Conservation (phyloP, 495 filamentous ascomycete genomes). For the Chaetomium fimeti region DNA sequence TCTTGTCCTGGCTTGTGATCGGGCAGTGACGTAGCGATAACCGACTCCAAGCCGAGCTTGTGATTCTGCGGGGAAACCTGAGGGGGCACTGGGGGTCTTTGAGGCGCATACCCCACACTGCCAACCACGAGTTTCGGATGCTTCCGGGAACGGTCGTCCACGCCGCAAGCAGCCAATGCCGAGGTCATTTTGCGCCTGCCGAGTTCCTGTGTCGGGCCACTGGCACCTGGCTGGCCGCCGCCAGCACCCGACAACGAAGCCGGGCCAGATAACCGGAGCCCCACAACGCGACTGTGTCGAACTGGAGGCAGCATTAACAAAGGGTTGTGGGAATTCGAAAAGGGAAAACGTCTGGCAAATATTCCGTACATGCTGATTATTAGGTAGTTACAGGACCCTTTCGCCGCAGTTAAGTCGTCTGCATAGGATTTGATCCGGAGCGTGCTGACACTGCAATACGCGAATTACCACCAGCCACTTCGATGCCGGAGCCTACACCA, state of each 20-base stretch:
- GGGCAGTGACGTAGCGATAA: constrained; percentile 35
- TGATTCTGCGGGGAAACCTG: constrained; percentile 51
- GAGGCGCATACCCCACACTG: constrained; percentile 11
- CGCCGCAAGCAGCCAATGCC: constrained; percentile 22
- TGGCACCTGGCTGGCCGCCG: background rate
- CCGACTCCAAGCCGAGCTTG: constrained; percentile 54
- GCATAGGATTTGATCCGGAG: no score
- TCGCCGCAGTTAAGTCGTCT: no score
- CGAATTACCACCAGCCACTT: no score
- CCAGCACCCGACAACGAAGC: background rate
- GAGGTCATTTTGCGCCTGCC: constrained; percentile 26
- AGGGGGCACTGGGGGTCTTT: constrained; percentile 5
- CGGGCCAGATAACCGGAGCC: background rate
- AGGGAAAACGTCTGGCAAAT: background rate
- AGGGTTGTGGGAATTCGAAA: background rate
- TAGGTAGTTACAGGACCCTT: no score
- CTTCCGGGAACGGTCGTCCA: constrained; percentile 30
- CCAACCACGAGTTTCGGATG: constrained; percentile 29
- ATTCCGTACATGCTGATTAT: constrained; percentile 2
- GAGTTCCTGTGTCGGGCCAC: constrained; percentile 10
- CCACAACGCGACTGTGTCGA: background rate
- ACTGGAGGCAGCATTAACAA: background rate
- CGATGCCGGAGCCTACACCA: no score
- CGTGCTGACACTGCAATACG: no score
- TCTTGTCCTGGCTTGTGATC: constrained; percentile 36